A percentile compares a stretch with the other conserved stretches of the same genome.
These are phyloP conservation scores for Candida maris DNA, from an alignment of 805 yeast species.

Conservation along the genomic window DNA sequence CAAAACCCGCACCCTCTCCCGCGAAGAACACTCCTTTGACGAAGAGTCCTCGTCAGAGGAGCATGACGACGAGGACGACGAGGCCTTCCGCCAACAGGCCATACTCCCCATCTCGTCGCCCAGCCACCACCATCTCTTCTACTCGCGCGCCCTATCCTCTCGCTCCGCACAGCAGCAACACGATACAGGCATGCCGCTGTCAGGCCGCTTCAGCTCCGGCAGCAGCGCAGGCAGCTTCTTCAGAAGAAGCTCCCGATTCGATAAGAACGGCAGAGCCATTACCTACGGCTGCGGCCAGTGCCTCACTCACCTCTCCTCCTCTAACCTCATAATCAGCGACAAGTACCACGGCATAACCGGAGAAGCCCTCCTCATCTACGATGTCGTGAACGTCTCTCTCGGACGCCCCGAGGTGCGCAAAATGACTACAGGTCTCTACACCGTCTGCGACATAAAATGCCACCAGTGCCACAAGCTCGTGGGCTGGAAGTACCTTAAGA, in stretches of 20 bases:
- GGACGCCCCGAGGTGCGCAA: slow-evolving; percentile 23
- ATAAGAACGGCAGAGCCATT: slow-evolving; percentile 20
- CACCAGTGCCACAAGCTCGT: slow-evolving; percentile 49
- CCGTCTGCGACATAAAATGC: slow-evolving; percentile 55
- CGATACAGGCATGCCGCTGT: neutral
- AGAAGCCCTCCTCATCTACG: slow-evolving; percentile 50
- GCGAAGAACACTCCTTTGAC: slow-evolving; percentile 13
- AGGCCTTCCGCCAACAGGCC: slow-evolving; percentile 5
- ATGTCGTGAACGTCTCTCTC: slow-evolving; percentile 32
- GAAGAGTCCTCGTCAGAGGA: slow-evolving; percentile 10
- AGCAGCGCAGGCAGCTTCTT: slow-evolving; percentile 5
- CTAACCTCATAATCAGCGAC: slow-evolving; percentile 28
- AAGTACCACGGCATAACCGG: slow-evolving; percentile 56
- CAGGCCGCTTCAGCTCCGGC: neutral
- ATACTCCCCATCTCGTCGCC: slow-evolving; percentile 1
- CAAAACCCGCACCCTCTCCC: slow-evolving; percentile 9
- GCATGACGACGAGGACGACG: slow-evolving; percentile 11
- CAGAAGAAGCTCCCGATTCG: slow-evolving; percentile 15
- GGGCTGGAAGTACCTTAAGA: slow-evolving; percentile 63
- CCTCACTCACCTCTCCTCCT: slow-evolving; percentile 28
- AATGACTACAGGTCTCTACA: slow-evolving; percentile 60
- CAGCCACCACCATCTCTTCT: slow-evolving; percentile 9
- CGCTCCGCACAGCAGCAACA: slow-evolving; percentile 8
- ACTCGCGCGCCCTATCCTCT: slow-evolving; percentile 8
- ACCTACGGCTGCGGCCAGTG: slow-evolving; percentile 29